A percentile compares a stretch with the other conserved stretches of the same genome.
These are phyloP conservation scores for Epichloe gansuensis DNA, from an alignment of 2,329 filamentous ascomycete species.

Conservation along the genomic window DNA sequence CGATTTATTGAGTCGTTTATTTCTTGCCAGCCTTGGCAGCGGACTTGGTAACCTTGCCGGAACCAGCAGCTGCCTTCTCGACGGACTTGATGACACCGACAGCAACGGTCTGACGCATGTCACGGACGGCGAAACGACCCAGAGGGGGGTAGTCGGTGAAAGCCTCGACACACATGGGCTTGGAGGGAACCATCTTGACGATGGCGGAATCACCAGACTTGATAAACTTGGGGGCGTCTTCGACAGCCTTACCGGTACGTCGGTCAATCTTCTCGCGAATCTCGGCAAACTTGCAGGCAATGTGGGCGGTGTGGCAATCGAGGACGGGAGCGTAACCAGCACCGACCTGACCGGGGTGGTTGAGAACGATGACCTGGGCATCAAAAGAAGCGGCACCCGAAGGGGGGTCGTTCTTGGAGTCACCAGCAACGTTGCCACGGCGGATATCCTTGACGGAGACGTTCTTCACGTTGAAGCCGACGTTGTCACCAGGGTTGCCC, in stretches of 20 bases:
- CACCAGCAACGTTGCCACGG: conserved; percentile 98
- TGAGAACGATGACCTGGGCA: conserved; percentile 99
- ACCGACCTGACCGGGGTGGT: conserved; percentile 99
- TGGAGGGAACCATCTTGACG: conserved; percentile 99
- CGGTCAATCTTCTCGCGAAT: conserved; percentile 99
- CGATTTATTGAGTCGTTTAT: conserved; percentile 33
- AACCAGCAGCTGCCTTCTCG: conserved; percentile 44
- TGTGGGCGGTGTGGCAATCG: conserved; percentile 99
- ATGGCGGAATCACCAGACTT: conserved; percentile 99
- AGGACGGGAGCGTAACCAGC: conserved; percentile 98
- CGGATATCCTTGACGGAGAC: conserved; percentile 99
- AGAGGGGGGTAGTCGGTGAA: conserved; percentile 99
- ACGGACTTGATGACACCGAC: conserved; percentile 93
- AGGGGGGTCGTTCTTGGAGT: conserved; percentile 99
- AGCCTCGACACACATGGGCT: conserved; percentile 99
- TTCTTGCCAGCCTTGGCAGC: conserved; percentile 65
- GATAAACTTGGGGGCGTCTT: conserved; percentile 95
- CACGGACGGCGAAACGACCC: conserved; percentile 99
- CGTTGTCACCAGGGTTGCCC: conserved; percentile 98
- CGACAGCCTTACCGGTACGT: conserved; percentile 97
- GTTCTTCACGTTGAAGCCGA: conserved; percentile 99
- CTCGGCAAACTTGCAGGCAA: conserved; percentile 99
- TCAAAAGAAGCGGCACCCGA: conserved; percentile 85
- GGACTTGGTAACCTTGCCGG: conserved; percentile 59
- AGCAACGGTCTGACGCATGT: conserved; percentile 85